A percentile compares a stretch with the other conserved stretches of the same genome.
Evolutionary conservation across 163 green algal genomes (phyloP).

Genomic region (Scenedesmus sp.): DNA sequence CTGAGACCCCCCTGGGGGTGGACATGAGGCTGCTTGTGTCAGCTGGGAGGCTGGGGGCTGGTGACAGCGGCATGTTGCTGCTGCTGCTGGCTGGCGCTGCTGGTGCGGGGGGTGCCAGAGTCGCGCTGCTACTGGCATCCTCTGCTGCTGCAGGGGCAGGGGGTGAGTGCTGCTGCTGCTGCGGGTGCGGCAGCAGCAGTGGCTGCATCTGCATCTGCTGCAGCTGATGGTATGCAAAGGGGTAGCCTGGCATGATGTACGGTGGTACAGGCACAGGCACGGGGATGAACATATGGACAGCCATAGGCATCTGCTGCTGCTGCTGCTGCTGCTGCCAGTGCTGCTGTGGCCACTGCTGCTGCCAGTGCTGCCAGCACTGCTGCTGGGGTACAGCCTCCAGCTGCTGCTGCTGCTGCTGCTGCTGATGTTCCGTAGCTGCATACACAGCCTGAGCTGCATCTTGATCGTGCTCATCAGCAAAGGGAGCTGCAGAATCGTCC

Average conservation of each 20-base stretch:
- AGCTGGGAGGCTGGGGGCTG: neutral
- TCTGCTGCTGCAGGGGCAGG: neutral
- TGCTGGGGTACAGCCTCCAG: neutral
- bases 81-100: neutral
- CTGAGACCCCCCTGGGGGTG: neutral
- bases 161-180: neutral
- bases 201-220: slow-evolving; percentile 48
- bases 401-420: slow-evolving; percentile 45
- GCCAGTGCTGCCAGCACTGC: slow-evolving; percentile 33
- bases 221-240: slow-evolving; percentile 29
- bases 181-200: slow-evolving; percentile 5
- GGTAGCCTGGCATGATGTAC: slow-evolving; percentile 42
- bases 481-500: neutral
- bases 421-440: neutral
- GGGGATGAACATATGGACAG: slow-evolving; percentile 37
- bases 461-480: neutral
- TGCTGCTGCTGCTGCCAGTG: slow-evolving; percentile 45
- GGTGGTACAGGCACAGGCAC: neutral
- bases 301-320: slow-evolving; percentile 1
- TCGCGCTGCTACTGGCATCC: neutral
- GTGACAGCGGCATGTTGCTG: neutral
- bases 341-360: slow-evolving; percentile 43
- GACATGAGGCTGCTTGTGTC: slow-evolving; percentile 34
- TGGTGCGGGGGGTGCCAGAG: neutral
- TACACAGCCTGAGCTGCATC: neutral